A percentile compares a stretch with the other conserved stretches of the same genome.
phyloP scores from a whole-genome alignment of 106 monocot species.

The Vanilla planifolia region DNA sequence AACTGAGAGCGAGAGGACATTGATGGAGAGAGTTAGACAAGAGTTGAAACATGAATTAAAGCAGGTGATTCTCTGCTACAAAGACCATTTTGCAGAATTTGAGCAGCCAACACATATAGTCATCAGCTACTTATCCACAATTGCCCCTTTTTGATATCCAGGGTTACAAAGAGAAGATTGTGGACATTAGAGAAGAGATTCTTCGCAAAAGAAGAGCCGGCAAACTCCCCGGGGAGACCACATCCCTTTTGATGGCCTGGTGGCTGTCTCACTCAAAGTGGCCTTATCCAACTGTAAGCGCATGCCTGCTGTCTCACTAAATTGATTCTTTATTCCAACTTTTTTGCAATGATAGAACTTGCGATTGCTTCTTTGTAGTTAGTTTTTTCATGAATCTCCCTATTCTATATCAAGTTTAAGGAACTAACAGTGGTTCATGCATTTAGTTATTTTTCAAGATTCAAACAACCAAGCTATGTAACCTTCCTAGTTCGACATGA shows the following conservation, averaged over 20 bases:
- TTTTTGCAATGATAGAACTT: no score
- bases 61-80: slow-evolving; percentile 28
- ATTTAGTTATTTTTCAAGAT: no score
- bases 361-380: no score
- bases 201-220: slow-evolving; percentile 16
- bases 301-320: no score
- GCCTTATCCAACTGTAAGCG: slow-evolving; percentile 17
- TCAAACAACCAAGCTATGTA: no score
- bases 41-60: slow-evolving; percentile 68
- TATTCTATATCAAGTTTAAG: no score
- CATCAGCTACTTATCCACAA: neutral
- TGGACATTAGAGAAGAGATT: slow-evolving; percentile 21
- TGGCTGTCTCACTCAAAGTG: slow-evolving; percentile 22
- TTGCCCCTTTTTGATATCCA: neutral
- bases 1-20: slow-evolving; percentile 53
- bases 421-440: no score
- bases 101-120: no score
- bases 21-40: slow-evolving; percentile 65
- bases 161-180: slow-evolving; percentile 22
- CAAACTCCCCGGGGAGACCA: slow-evolving; percentile 16
- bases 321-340: no score
- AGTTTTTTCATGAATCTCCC: no score
- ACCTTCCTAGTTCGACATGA: no score
- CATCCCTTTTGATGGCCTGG: slow-evolving; percentile 11
- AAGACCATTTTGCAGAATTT: no score